Percentiles rank a stretch among this genome's conserved stretches.
phyloP scores from a whole-genome alignment of 345 rosid species.

The Gossypium thurberi region DNA sequence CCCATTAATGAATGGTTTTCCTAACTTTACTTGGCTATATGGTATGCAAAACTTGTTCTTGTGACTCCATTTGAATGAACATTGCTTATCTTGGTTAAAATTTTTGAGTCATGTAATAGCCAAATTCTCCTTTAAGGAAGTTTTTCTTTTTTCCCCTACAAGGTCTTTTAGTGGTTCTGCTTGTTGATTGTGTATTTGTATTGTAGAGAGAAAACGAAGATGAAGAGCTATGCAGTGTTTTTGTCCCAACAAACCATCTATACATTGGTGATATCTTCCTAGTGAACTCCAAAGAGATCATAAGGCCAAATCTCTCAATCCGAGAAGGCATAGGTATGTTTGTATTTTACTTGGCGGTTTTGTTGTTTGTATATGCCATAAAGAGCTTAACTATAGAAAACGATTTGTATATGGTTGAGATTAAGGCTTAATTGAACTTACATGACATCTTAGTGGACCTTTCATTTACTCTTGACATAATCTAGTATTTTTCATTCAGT shows the following conservation, averaged over 20 bases:
- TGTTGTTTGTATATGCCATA: neutral
- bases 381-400: neutral
- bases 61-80: neutral
- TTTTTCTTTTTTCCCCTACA: neutral
- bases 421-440: neutral
- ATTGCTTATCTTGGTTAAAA: neutral
- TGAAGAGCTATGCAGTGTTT: conserved; percentile 62
- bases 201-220: conserved; percentile 55
- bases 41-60: neutral
- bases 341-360: neutral
- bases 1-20: too few relatives aligned
- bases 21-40: neutral
- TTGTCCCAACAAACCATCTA: conserved; percentile 63
- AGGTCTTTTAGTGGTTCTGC: conserved; percentile 3
- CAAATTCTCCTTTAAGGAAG: neutral
- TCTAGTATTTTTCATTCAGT: neutral
- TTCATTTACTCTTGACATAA: neutral
- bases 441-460: neutral
- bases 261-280: conserved; percentile 62
- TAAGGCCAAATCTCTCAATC: conserved; percentile 57
- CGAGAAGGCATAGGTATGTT: conserved; percentile 60
- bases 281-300: conserved; percentile 55
- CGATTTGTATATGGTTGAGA: neutral
- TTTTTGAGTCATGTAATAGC: neutral
- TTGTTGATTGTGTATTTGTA: neutral